These are phyloP conservation scores for Dionaea muscipula DNA, from an alignment of 179 eudicot species.

Conservation along the genomic window DNA sequence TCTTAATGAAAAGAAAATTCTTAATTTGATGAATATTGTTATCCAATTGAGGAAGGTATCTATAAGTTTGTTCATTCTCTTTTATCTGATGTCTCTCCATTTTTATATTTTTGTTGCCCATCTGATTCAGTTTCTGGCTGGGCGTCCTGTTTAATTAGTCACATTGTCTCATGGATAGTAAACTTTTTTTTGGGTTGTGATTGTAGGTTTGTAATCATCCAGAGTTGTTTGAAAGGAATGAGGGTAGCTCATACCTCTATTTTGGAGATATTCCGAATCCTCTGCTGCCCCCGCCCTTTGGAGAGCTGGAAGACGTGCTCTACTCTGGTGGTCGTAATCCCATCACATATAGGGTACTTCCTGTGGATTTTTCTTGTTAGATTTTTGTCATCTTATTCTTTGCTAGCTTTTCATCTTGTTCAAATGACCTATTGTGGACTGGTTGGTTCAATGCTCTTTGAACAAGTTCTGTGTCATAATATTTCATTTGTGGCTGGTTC, in stretches of 20 bases:
- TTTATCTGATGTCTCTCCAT: background rate
- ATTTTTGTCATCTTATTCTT: background rate
- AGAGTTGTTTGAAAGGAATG: constrained; percentile 94
- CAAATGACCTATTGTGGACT: too few relatives aligned
- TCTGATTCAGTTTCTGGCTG: constrained; percentile 3
- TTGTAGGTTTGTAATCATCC: constrained; percentile 97
- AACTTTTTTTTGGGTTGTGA: constrained; percentile 9
- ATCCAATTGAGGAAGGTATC: constrained; percentile 92
- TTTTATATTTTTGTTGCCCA: too few relatives aligned
- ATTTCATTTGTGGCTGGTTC: too few relatives aligned
- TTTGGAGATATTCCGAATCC: constrained; percentile 79
- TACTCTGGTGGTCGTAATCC: constrained; percentile 81
- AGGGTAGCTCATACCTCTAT: constrained; percentile 76
- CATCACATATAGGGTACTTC: constrained; percentile 58
- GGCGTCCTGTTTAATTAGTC: background rate
- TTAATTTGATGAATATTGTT: constrained; percentile 94
- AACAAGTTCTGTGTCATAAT: too few relatives aligned
- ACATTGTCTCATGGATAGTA: background rate
- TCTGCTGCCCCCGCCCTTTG: constrained; percentile 80
- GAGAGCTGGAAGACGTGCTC: constrained; percentile 71
- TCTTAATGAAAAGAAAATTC: constrained; percentile 73
- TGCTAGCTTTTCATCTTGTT: too few relatives aligned
- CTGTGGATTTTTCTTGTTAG: background rate
- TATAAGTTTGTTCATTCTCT: background rate
- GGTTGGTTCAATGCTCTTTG: too few relatives aligned